Evolutionary conservation across 78 protist genomes (phyloP), one percentile per base, ranked within the genome.

Genomic region (Guillardia theta): DNA sequence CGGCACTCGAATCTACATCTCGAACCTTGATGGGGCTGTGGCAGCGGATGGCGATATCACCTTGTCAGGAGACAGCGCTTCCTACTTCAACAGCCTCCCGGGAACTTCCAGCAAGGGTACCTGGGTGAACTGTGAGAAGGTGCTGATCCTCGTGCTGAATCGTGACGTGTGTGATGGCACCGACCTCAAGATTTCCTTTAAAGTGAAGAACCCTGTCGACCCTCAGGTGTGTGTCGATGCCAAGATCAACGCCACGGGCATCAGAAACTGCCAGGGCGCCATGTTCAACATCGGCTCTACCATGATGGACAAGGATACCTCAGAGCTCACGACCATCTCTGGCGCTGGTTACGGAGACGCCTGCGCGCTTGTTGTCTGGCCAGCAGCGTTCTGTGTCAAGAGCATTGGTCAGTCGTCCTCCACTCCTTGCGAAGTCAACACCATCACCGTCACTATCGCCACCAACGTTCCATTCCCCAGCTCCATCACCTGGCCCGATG

Each of bases 71-170:
- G 70, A 58, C 70, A 30, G 27, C 70, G 27, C 3, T 24, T 24
- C 70, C 4, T 36, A 36, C 45, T 70, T 70, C 44, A 27, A 36
- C 39, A 70, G 87, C 22, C 87, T 70, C 47, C 47, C 9, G 87
- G 33, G 45, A 22, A 70, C 87, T 0, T 3, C 0, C 87, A 70
- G 5, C 44, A 10, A 37, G 5, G 87, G 87, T 0, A 70, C 41
- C 3, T 70, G 87, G 87, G 15, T 37, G 15, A 43, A 70, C 87
- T 70, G 87, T 43, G 87, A 70, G 87, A 70, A 70, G 87, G 87
- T 43, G 4, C 87, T 70, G n/a, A 36, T 70, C 87, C 12, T 70
- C 47, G 41, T 70, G 45, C 47, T 36, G 3, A 24, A 10, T 36
- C 39, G 22, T 22, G 87, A 70, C 87, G 47, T 70, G 3, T 70